Evolutionary conservation across 768 basidiomycete genomes (phyloP).

Genomic region (Leccinum subtestaceum): DNA sequence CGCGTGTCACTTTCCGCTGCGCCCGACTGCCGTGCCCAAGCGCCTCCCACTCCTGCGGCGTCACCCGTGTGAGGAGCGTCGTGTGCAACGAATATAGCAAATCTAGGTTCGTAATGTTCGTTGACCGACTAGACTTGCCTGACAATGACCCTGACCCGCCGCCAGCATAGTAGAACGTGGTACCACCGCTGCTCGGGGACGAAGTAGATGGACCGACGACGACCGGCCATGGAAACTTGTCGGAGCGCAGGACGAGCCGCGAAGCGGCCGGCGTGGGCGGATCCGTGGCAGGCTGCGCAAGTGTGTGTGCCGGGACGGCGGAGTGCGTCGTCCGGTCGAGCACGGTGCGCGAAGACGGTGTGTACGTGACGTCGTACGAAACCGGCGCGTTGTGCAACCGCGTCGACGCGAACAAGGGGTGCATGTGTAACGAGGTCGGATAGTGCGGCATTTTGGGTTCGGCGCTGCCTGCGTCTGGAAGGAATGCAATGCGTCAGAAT

Average conservation of each 20-base stretch:
- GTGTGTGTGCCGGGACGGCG: constrained; percentile 53
- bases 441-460: constrained; percentile 22
- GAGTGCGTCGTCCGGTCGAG: constrained; percentile 53
- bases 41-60: constrained; percentile 61
- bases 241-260: constrained; percentile 50
- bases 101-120: constrained; percentile 57
- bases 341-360: constrained; percentile 57
- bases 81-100: constrained; percentile 58
- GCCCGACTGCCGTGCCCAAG: constrained; percentile 53
- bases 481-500: neutral
- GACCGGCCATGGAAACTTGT: constrained; percentile 62
- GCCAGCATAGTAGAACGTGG: constrained; percentile 24
- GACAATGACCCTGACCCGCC: constrained; percentile 16
- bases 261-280: constrained; percentile 48
- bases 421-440: constrained; percentile 50
- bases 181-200: constrained; percentile 17
- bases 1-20: constrained; percentile 57
- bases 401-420: constrained; percentile 58
- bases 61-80: constrained; percentile 54
- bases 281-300: constrained; percentile 63
- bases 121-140: constrained; percentile 22
- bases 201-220: constrained; percentile 40
- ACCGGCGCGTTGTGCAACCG: constrained; percentile 59
- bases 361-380: constrained; percentile 54
- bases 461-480: constrained; percentile 21